Evolutionary conservation across 164 flowering plant genomes (phyloP), one percentile per base, ranked within the genome.

Genomic region (Sedum album): DNA sequence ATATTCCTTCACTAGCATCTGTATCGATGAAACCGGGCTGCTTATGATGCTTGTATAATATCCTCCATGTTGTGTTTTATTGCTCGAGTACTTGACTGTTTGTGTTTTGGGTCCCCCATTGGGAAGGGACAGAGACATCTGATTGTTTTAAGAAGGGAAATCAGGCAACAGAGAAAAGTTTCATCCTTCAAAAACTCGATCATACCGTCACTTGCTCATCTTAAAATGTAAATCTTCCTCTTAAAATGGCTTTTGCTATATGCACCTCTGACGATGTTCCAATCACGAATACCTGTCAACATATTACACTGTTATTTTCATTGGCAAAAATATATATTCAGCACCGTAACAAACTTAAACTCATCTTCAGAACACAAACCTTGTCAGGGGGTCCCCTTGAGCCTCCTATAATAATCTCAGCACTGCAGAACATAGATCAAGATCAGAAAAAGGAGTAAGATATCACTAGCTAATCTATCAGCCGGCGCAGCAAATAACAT

Each of bases 331-430:
- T 61, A 64, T 11, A n/a, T 14, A 31, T 35, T n/a, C 42, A n/a
- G 25, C 42, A 64, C 25, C 25, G 7, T 36, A 66, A 25, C 13
- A 14, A 14, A 6, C 25, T 6, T 14, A 4, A 4, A 17, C 20
- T 17, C n/a, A 55, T 18, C 46, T 38, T n/a, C 41, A 17, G 17
- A 6, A 39, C 39, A 79, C 86, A 68, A 66, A 91, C 99, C 96
- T 94, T 94, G 81, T 94, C 96, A 20, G 90, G 90, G 48, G 99
- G 99, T 51, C 99, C 99, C 73, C 85, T 91, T 0, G 81, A 70
- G 53, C 95, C 97, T 72, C 99, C 99, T 68, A 86, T 77, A 67
- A 88, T 72, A 75, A 94, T 89, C 79, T 91, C 96, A 66, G 96
- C 96, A 73, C 99, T 94, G 88, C 77, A 82, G 76, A 71, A n/a